Evolutionary conservation across 345 rosid genomes (phyloP).

Genomic region (Brassica incana): DNA sequence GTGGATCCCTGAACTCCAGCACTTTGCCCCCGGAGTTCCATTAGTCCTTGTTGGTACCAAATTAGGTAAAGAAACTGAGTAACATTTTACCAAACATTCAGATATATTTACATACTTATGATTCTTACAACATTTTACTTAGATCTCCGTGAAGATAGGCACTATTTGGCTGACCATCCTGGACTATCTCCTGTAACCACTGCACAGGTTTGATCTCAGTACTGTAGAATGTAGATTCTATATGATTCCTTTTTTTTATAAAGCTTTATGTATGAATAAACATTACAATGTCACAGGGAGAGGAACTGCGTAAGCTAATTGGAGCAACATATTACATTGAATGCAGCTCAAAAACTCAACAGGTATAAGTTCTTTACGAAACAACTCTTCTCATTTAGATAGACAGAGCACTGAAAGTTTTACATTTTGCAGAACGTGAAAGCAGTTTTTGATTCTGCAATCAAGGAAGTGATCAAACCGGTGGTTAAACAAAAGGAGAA

Average conservation of each 20-base stretch:
- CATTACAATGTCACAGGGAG: slow-evolving; percentile 58
- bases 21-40: slow-evolving; percentile 89
- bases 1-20: slow-evolving; percentile 99
- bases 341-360: slow-evolving; percentile 99
- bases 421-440: slow-evolving; percentile 73
- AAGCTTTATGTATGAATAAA: neutral
- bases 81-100: slow-evolving; percentile 12
- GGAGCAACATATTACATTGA: slow-evolving; percentile 91
- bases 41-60: slow-evolving; percentile 90
- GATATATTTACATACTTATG: slow-evolving; percentile 16
- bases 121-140: slow-evolving; percentile 32
- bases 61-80: slow-evolving; percentile 58
- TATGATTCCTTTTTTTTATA: neutral
- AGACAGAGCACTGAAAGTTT: neutral
- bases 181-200: slow-evolving; percentile 89
- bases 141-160: slow-evolving; percentile 98
- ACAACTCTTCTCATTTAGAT: neutral
- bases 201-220: slow-evolving; percentile 60
- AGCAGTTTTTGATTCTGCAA: slow-evolving; percentile 93
- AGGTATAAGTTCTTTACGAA: slow-evolving; percentile 46
- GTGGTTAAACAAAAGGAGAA: slow-evolving; percentile 73
- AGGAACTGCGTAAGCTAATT: slow-evolving; percentile 89
- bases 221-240: neutral
- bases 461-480: slow-evolving; percentile 89
- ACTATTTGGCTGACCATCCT: slow-evolving; percentile 94